These are phyloP conservation scores for Hydnomerulius pinastri DNA, from an alignment of 768 basidiomycete genomes.

Conservation along the genomic window DNA sequence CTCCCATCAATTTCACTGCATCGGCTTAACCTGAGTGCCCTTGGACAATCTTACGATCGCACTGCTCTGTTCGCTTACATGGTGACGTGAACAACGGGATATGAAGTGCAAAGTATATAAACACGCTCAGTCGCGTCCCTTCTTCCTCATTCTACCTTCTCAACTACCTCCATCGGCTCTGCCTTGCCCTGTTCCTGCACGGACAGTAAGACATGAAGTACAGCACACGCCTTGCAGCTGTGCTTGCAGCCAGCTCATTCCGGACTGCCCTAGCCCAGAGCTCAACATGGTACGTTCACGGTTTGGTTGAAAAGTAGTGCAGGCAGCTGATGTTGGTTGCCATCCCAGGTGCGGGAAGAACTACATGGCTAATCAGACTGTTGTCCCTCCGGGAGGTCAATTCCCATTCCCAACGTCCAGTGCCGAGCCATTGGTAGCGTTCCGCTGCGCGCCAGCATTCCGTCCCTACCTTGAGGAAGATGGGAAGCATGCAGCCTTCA, in stretches of 20 bases:
- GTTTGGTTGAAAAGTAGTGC: background rate
- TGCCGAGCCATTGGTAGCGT: slow-evolving; percentile 39
- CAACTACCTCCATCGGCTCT: background rate
- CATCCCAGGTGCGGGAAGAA: slow-evolving; percentile 53
- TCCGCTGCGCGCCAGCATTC: slow-evolving; percentile 49
- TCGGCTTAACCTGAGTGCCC: background rate
- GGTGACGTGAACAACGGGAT: slow-evolving; percentile 3
- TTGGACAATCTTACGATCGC: background rate
- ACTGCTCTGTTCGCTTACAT: background rate
- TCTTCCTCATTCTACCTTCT: background rate
- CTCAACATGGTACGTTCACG: slow-evolving; percentile 24
- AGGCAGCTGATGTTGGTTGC: background rate
- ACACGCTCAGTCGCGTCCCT: background rate
- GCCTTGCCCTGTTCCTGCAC: background rate
- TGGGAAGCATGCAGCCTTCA: slow-evolving; percentile 19
- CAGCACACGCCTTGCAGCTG: slow-evolving; percentile 1
- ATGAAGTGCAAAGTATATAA: background rate
- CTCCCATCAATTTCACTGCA: background rate
- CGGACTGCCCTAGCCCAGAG: slow-evolving; percentile 18
- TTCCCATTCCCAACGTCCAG: slow-evolving; percentile 41
- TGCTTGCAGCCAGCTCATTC: slow-evolving; percentile 14
- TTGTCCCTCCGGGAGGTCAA: slow-evolving; percentile 47
- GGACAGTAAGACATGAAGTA: slow-evolving; percentile 17
- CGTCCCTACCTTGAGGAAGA: slow-evolving; percentile 51
- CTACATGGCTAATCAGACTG: slow-evolving; percentile 41